A percentile compares a stretch with the other conserved stretches of the same genome.
Conservation (phyloP, 2,329 filamentous ascomycete genomes). For the Claviceps maximensis region DNA sequence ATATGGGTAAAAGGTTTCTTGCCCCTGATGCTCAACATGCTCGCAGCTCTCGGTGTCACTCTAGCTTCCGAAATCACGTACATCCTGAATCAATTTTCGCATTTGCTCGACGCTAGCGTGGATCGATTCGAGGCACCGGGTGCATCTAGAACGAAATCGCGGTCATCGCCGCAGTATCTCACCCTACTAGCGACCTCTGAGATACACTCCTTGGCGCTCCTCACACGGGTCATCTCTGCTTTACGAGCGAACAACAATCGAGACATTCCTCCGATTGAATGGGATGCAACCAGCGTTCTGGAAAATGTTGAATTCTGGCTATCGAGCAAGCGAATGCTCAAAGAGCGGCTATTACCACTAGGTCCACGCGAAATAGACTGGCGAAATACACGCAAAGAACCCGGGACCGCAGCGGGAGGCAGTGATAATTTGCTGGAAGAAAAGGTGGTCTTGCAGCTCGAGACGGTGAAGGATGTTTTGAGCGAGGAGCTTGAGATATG, state of each 20-base stretch:
- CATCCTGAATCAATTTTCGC: conserved; percentile 81
- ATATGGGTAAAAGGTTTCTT: conserved; percentile 86
- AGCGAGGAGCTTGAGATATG: conserved; percentile 34
- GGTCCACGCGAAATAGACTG: conserved; percentile 59
- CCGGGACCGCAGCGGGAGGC: conserved; percentile 21
- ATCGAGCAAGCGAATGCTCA: conserved; percentile 51
- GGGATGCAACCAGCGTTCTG: conserved; percentile 58
- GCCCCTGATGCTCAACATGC: conserved; percentile 76
- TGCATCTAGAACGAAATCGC: conserved; percentile 36
- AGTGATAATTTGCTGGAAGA: conserved; percentile 58
- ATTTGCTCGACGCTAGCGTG: conserved; percentile 59
- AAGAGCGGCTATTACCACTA: conserved; percentile 59
- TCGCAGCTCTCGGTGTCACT: conserved; percentile 67
- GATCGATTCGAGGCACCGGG: conserved; percentile 54
- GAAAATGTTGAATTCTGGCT: conserved; percentile 81
- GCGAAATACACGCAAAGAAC: conserved; percentile 28
- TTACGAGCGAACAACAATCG: conserved; percentile 53
- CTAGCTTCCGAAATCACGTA: conserved; percentile 74
- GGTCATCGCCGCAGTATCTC: conserved; percentile 46
- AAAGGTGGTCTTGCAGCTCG: conserved; percentile 58
- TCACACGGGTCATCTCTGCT: conserved; percentile 57
- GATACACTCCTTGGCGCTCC: conserved; percentile 63
- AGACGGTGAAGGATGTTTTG: conserved; percentile 43
- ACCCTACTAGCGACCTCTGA: conserved; percentile 64
- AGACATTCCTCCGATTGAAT: conserved; percentile 60